Conservation (phyloP, 1,284 basidiomycete species). For the Ustilago tritici region DNA sequence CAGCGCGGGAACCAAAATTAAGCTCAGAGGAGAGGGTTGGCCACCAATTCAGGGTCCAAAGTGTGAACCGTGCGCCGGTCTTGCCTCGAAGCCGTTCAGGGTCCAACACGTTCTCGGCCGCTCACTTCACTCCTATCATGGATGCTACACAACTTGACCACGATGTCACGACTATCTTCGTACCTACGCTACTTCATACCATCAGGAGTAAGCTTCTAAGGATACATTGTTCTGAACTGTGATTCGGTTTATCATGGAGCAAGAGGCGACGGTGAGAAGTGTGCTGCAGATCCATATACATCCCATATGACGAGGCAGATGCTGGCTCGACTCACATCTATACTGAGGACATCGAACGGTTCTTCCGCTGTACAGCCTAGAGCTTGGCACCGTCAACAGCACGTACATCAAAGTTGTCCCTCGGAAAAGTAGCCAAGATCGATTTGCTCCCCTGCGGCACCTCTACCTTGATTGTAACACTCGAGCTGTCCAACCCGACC, state of each 20-base stretch:
- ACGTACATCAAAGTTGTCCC: constrained; percentile 46
- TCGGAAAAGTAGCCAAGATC: constrained; percentile 43
- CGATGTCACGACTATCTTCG: background rate
- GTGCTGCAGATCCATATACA: background rate
- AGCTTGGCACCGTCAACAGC: constrained; percentile 36
- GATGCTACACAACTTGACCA: background rate
- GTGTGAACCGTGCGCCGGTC: background rate
- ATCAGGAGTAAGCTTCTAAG: too few species aligned
- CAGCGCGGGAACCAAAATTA: constrained; percentile 1
- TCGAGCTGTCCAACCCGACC: constrained; percentile 25
- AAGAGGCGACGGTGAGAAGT: too few species aligned
- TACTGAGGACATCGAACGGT: too few species aligned
- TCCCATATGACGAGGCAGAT: background rate
- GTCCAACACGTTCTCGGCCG: constrained; percentile 3
- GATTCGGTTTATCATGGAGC: too few species aligned
- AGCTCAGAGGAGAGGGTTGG: background rate
- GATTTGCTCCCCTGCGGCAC: constrained; percentile 11
- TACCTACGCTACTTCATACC: too few species aligned
- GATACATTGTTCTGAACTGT: too few species aligned
- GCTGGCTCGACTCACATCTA: too few species aligned
- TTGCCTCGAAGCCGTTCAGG: background rate
- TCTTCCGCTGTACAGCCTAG: background rate
- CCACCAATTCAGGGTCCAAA: constrained; percentile 10
- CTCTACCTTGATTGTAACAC: constrained; percentile 35
- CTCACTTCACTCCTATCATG: background rate